Evolutionary conservation across 2,329 filamentous ascomycete genomes (phyloP).

Genomic region (Talaromyces atroroseus): DNA sequence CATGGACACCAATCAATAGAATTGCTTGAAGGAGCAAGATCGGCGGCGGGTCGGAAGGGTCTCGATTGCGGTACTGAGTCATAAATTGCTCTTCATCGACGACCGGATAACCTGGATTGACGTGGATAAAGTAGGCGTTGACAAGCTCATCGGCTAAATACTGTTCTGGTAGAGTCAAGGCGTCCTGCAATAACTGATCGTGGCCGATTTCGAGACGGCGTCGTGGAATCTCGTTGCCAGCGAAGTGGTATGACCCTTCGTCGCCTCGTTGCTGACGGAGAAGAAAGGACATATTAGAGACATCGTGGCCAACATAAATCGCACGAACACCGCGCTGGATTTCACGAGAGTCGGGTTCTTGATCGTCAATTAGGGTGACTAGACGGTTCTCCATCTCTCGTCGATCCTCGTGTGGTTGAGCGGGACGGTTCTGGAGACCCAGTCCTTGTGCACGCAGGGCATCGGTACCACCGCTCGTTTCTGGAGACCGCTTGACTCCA

Average conservation of each 20-base stretch:
- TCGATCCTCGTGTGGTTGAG: constrained; percentile 34
- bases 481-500: neutral
- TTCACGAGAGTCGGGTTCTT: constrained; percentile 41
- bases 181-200: constrained; percentile 44
- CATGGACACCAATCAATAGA: constrained; percentile 49
- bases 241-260: constrained; percentile 38
- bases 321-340: constrained; percentile 47
- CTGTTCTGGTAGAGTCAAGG: constrained; percentile 46
- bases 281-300: constrained; percentile 53
- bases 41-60: constrained; percentile 42
- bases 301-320: constrained; percentile 52
- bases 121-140: constrained; percentile 46
- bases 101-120: constrained; percentile 50
- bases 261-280: constrained; percentile 46
- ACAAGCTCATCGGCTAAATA: constrained; percentile 47
- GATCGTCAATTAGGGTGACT: constrained; percentile 48
- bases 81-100: constrained; percentile 50
- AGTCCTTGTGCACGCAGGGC: neutral
- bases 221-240: constrained; percentile 40
- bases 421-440: neutral
- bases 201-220: constrained; percentile 40
- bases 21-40: constrained; percentile 48
- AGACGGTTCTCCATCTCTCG: constrained; percentile 43
- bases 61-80: constrained; percentile 44
- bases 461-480: neutral